phyloP scores from a whole-genome alignment of 768 basidiomycete species.

The Leccinellum luteum region DNA sequence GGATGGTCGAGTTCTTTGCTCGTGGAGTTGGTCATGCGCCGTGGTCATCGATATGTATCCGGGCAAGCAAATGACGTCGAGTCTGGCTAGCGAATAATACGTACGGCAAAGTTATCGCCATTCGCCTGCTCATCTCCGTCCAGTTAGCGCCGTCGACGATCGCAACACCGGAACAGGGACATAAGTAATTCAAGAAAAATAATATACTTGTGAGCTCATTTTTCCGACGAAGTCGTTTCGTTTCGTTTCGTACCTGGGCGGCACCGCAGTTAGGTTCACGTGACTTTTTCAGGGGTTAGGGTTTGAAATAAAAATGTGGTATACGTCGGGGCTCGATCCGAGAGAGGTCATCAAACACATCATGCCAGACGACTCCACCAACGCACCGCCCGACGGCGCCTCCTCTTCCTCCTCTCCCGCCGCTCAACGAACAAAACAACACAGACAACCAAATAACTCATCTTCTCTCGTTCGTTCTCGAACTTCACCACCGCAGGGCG shows the following conservation, averaged over 20 bases:
- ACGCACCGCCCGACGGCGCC: conserved; percentile 10
- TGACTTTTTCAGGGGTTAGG: conserved; percentile 22
- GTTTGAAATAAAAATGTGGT: conserved; percentile 22
- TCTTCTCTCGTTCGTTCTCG: conserved; percentile 45
- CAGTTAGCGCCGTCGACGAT: not conserved
- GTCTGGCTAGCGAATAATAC: not conserved
- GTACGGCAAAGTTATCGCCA: not conserved
- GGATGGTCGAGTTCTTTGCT: not conserved
- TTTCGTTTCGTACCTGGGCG: not conserved
- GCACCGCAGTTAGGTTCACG: conserved; percentile 17
- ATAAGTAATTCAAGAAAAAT: not conserved
- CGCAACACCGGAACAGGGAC: not conserved
- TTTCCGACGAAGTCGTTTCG: not conserved
- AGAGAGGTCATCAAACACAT: conserved; percentile 19
- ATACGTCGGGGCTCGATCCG: conserved; percentile 26
- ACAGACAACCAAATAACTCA: conserved; percentile 15
- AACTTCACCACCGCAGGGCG: conserved; percentile 45
- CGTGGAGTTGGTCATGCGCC: conserved; percentile 13
- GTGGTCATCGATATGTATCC: conserved; percentile 5
- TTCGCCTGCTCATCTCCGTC: conserved; percentile 1
- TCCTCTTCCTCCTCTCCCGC: conserved; percentile 14
- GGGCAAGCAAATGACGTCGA: not conserved
- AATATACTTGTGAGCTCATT: not conserved
- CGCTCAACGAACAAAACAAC: conserved; percentile 19
- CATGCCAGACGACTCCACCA: conserved; percentile 33